These are phyloP conservation scores for Penicillium parvum DNA, from an alignment of 495 filamentous ascomycete genomes.

Conservation along the genomic window DNA sequence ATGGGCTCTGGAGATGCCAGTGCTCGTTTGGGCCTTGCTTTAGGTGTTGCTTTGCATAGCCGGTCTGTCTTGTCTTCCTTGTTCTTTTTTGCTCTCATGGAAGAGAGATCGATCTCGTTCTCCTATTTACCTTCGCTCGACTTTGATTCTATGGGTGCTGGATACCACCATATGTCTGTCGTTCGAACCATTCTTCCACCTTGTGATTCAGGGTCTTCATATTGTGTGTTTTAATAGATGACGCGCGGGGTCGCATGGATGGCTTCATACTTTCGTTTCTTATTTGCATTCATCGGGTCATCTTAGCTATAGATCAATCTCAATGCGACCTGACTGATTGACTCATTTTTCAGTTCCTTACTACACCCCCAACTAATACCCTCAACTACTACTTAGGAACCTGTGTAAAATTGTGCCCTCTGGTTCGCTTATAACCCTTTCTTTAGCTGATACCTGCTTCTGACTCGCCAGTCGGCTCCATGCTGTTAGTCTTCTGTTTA, in stretches of 20 bases:
- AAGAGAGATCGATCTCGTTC: too few species aligned
- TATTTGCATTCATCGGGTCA: slow-evolving; percentile 8
- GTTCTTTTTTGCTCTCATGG: neutral
- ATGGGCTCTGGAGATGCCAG: slow-evolving; percentile 7
- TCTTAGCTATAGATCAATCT: slow-evolving; percentile 14
- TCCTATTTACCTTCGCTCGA: slow-evolving; percentile 1
- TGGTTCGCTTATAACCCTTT: too few species aligned
- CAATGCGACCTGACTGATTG: too few species aligned
- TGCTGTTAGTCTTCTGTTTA: too few species aligned
- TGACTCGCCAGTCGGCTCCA: too few species aligned
- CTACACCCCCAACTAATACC: too few species aligned
- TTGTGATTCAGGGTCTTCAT: neutral
- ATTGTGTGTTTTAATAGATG: slow-evolving; percentile 16
- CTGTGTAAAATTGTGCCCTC: too few species aligned
- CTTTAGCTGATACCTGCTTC: too few species aligned
- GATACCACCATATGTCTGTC: slow-evolving; percentile 7
- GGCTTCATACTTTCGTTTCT: slow-evolving; percentile 1
- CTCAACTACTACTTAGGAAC: too few species aligned
- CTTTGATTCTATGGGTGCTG: slow-evolving; percentile 5
- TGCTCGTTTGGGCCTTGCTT: slow-evolving; percentile 4
- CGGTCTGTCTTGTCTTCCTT: neutral
- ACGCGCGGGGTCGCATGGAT: slow-evolving; percentile 17
- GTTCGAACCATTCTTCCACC: slow-evolving; percentile 1
- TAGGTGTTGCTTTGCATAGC: slow-evolving; percentile 4
- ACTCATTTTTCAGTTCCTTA: too few species aligned